Evolutionary conservation across 2,329 filamentous ascomycete genomes (phyloP).

Genomic region (Westerdykella sp.): DNA sequence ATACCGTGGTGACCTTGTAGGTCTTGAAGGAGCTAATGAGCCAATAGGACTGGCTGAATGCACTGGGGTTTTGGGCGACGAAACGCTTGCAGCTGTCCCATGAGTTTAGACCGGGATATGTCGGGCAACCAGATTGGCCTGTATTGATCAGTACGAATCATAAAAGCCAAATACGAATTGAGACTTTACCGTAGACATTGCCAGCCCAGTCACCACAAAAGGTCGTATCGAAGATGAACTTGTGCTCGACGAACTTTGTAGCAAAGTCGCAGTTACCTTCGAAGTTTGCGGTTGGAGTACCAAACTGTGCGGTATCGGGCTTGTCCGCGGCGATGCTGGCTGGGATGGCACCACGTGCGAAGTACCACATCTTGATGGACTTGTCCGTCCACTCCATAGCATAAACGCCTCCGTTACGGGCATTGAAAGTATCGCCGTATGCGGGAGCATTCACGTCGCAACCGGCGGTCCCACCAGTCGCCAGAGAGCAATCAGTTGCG

Average conservation of each 20-base stretch:
- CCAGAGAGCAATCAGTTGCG: constrained; percentile 14
- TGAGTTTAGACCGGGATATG: constrained; percentile 6
- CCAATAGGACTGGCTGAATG: constrained; percentile 70
- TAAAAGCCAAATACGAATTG: too few species aligned
- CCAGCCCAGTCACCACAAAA: constrained; percentile 88
- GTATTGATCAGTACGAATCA: constrained; percentile 41
- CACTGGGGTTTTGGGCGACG: constrained; percentile 61
- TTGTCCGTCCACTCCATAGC: constrained; percentile 57
- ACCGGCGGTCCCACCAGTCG: constrained; percentile 16
- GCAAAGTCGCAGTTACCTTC: constrained; percentile 66
- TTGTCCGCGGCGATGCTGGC: constrained; percentile 50
- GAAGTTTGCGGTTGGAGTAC: constrained; percentile 61
- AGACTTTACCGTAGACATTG: constrained; percentile 54
- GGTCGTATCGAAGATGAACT: constrained; percentile 74
- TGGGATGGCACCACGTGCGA: constrained; percentile 59
- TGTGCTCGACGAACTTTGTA: constrained; percentile 61
- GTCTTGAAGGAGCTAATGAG: constrained; percentile 44
- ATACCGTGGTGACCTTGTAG: constrained; percentile 6
- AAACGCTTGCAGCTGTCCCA: constrained; percentile 57
- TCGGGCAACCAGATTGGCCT: constrained; percentile 32
- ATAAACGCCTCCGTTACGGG: constrained; percentile 38
- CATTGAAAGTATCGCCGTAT: constrained; percentile 51
- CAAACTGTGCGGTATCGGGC: constrained; percentile 62
- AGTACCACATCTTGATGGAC: constrained; percentile 74
- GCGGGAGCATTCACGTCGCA: constrained; percentile 41